Percentiles rank a stretch among this genome's conserved stretches.
These are phyloP conservation scores for Ceratobasidium sp. DNA, from an alignment of 1,284 basidiomycete species.

Conservation along the genomic window DNA sequence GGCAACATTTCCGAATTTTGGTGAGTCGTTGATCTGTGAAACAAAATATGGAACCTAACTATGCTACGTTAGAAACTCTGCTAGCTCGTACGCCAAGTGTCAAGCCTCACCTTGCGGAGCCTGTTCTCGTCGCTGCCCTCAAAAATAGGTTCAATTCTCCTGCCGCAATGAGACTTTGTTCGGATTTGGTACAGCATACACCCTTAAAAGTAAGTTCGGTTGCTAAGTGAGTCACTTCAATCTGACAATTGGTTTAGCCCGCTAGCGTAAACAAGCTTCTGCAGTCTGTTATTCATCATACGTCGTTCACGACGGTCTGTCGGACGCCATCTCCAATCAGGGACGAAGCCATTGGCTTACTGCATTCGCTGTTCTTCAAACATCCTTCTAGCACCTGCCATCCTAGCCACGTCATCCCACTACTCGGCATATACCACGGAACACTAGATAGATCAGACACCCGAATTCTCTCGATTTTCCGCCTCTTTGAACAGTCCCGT, in stretches of 20 bases:
- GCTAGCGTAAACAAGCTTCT: constrained; percentile 67
- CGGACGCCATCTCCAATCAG: constrained; percentile 49
- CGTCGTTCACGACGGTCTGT: constrained; percentile 58
- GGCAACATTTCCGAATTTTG: constrained; percentile 32
- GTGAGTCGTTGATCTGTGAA: constrained; percentile 33
- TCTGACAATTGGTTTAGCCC: constrained; percentile 53
- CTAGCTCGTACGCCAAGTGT: constrained; percentile 46
- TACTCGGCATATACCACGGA: constrained; percentile 76
- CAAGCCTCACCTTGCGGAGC: constrained; percentile 73
- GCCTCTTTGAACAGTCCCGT: constrained; percentile 77
- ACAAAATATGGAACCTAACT: no score
- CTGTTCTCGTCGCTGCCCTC: constrained; percentile 70
- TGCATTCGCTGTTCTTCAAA: constrained; percentile 72
- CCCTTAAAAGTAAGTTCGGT: constrained; percentile 65
- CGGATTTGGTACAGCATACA: constrained; percentile 54
- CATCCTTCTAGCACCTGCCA: constrained; percentile 85
- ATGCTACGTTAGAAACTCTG: constrained; percentile 34
- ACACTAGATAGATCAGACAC: constrained; percentile 70
- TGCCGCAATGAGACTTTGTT: constrained; percentile 59
- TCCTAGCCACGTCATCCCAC: constrained; percentile 77
- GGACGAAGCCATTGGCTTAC: constrained; percentile 59
- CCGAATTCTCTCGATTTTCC: constrained; percentile 74
- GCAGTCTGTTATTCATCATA: constrained; percentile 68
- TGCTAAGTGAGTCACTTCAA: background rate
- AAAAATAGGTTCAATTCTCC: constrained; percentile 63